A percentile compares a stretch with the other conserved stretches of the same genome.
phyloP scores from a whole-genome alignment of 139 green algal species.

The Pleodorina starrii region DNA sequence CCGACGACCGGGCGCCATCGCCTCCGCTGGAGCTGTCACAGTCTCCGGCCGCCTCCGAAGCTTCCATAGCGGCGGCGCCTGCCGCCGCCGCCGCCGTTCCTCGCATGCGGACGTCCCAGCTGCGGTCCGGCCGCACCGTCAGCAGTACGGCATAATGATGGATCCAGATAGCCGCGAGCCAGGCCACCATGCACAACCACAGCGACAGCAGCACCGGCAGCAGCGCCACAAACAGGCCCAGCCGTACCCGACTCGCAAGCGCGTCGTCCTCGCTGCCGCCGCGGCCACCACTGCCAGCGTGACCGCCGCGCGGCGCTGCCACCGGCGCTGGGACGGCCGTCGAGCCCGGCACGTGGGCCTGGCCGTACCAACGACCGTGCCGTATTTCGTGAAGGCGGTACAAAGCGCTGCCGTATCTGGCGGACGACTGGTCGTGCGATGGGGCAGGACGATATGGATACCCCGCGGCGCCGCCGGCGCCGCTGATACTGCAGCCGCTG shows the following conservation, averaged over 20 bases:
- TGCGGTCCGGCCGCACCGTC: conserved; percentile 9
- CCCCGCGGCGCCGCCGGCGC: too few species aligned
- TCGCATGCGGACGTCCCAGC: conserved; percentile 10
- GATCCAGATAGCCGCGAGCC: conserved; percentile 16
- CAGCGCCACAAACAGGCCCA: conserved; percentile 41
- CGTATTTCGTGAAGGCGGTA: background rate
- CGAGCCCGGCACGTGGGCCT: background rate
- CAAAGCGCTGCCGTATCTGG: background rate
- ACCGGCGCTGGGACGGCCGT: background rate
- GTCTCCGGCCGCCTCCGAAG: background rate
- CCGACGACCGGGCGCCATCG: background rate
- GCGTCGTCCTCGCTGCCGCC: background rate
- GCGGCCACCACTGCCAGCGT: background rate
- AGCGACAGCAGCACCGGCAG: conserved; percentile 56
- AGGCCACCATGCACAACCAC: conserved; percentile 47
- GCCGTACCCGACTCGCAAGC: conserved; percentile 1
- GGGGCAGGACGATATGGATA: too few species aligned
- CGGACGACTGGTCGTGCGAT: too few species aligned
- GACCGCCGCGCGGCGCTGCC: conserved; percentile 1
- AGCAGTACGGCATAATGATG: conserved; percentile 54
- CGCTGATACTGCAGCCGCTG: too few species aligned
- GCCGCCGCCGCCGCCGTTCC: background rate
- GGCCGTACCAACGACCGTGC: background rate
- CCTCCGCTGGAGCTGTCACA: background rate
- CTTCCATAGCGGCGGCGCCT: background rate